phyloP scores from a whole-genome alignment of 2,329 filamentous ascomycete species.

The Hypomyces perniciosus region DNA sequence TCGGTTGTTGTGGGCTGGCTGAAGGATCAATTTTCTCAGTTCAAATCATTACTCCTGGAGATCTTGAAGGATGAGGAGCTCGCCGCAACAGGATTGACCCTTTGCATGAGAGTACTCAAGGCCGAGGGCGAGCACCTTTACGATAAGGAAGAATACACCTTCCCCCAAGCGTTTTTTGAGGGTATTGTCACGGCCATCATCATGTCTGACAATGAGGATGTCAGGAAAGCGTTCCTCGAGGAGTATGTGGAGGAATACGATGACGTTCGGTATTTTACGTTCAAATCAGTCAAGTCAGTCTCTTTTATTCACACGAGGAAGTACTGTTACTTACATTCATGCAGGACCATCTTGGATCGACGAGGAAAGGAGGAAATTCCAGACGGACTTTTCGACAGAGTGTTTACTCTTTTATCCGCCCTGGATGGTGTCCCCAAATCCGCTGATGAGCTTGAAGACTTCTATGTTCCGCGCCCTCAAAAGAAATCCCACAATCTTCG shows the following conservation, averaged over 20 bases:
- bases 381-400: constrained; percentile 43
- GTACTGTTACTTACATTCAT: not conserved
- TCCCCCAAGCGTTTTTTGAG: constrained; percentile 62
- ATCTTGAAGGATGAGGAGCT: constrained; percentile 58
- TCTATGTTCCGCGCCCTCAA: constrained; percentile 58
- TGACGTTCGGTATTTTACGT: constrained; percentile 79
- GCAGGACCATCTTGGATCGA: constrained; percentile 24
- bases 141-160: constrained; percentile 58
- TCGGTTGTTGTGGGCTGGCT: constrained; percentile 71
- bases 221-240: constrained; percentile 67
- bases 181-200: constrained; percentile 60
- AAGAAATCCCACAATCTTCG: constrained; percentile 62
- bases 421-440: constrained; percentile 67
- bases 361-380: constrained; percentile 15
- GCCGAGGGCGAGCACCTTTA: constrained; percentile 62
- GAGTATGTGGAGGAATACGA: constrained; percentile 76
- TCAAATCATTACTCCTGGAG: constrained; percentile 54
- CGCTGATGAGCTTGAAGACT: constrained; percentile 60
- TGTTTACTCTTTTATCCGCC: constrained; percentile 56
- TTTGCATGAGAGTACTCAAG: constrained; percentile 80
- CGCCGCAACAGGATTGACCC: constrained; percentile 66
- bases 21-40: constrained; percentile 66
- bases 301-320: not conserved
- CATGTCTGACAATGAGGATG: constrained; percentile 47
- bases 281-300: constrained; percentile 65